phyloP scores from a whole-genome alignment of 2,329 filamentous ascomycete species.

The Pyrenophora seminiperda region DNA sequence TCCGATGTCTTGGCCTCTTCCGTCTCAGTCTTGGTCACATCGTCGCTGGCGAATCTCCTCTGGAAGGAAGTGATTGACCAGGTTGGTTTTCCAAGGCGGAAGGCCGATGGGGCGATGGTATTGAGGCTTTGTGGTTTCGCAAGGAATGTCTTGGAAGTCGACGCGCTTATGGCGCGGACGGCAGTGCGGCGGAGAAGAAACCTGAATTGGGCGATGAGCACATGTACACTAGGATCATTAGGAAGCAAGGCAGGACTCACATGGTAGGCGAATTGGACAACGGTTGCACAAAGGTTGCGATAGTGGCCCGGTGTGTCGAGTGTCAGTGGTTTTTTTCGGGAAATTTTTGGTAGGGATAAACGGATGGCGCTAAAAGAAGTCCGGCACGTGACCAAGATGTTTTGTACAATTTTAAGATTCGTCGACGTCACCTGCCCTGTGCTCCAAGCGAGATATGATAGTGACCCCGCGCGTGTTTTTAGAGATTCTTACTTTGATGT shows the following conservation, averaged over 20 bases:
- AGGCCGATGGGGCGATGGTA: slow-evolving; percentile 37
- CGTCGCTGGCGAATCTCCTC: slow-evolving; percentile 57
- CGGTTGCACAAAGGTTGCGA: background rate
- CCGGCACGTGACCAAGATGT: slow-evolving; percentile 1
- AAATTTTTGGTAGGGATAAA: slow-evolving; percentile 14
- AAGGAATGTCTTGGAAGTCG: slow-evolving; percentile 52
- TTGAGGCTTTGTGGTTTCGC: slow-evolving; percentile 49
- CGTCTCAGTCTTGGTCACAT: slow-evolving; percentile 48
- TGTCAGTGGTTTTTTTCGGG: background rate
- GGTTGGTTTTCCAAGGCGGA: slow-evolving; percentile 47
- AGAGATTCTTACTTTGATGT: background rate
- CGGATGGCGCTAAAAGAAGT: slow-evolving; percentile 4
- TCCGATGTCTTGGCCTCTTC: slow-evolving; percentile 35
- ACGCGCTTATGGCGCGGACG: slow-evolving; percentile 58
- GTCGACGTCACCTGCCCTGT: background rate
- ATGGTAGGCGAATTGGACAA: slow-evolving; percentile 19
- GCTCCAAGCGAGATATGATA: too few species aligned
- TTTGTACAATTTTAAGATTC: background rate
- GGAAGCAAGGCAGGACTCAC: slow-evolving; percentile 12
- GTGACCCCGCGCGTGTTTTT: too few species aligned
- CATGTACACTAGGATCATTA: background rate
- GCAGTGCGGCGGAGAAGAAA: slow-evolving; percentile 63
- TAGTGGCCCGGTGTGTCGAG: background rate
- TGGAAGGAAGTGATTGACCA: slow-evolving; percentile 50
- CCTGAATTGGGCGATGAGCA: slow-evolving; percentile 50